phyloP scores from a whole-genome alignment of 192 early-diverging fungal species.

The Coemansia sp. region DNA sequence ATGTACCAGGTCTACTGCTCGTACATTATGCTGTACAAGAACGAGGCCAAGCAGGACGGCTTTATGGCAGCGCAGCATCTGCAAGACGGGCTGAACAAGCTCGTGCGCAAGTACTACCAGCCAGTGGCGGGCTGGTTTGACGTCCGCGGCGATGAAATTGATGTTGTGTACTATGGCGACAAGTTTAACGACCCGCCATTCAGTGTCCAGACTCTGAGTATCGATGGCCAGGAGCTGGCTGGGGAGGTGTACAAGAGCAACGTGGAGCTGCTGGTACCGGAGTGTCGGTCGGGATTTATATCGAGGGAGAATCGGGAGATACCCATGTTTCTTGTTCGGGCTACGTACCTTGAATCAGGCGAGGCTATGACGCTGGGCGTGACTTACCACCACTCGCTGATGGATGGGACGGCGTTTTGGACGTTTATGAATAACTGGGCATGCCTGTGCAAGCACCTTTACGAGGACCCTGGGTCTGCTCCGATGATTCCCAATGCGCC shows the following conservation, averaged over 20 bases:
- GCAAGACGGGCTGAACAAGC: conserved; percentile 11
- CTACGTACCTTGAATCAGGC: conserved; percentile 25
- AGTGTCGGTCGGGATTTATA: conserved; percentile 11
- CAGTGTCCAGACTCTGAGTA: conserved; percentile 25
- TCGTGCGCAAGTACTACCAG: conserved; percentile 39
- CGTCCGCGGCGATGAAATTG: conserved; percentile 16
- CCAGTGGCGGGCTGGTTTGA: conserved; percentile 48
- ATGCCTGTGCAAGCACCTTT: conserved; percentile 19
- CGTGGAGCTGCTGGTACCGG: conserved; percentile 32
- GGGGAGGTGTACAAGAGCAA: conserved; percentile 29
- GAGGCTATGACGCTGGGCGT: conserved; percentile 33
- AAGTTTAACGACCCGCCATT: conserved; percentile 46
- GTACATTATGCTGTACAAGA: conserved; percentile 43
- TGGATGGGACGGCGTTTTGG: conserved; percentile 51
- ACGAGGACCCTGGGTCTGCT: not conserved
- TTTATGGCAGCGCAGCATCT: conserved; percentile 27
- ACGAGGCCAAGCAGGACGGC: not conserved
- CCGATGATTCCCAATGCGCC: conserved; percentile 31
- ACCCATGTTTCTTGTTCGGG: conserved; percentile 45
- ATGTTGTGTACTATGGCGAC: conserved; percentile 25
- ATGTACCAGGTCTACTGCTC: conserved; percentile 54
- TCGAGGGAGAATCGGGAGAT: conserved; percentile 11
- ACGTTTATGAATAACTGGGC: conserved; percentile 51
- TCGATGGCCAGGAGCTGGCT: conserved; percentile 6
- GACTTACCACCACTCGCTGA: conserved; percentile 47